Conservation (phyloP, 225 moss, liverwort and hornwort genomes). For the Straminergon stramineum region DNA sequence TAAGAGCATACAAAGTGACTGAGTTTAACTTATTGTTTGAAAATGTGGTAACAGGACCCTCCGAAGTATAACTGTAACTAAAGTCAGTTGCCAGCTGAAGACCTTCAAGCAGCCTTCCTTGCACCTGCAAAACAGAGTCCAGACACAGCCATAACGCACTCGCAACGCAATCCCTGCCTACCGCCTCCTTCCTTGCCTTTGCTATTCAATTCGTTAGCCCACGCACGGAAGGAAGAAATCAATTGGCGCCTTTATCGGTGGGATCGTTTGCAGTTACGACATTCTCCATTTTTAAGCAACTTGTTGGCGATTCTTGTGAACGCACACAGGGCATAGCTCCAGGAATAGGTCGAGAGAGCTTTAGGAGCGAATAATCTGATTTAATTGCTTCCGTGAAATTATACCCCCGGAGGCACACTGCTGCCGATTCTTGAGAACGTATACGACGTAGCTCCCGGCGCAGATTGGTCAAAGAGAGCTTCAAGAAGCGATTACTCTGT, state of each 20-base stretch:
- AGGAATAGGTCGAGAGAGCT: not conserved
- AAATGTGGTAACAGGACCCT: not conserved
- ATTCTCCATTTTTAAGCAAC: not conserved
- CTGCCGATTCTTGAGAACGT: not conserved
- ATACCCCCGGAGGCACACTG: fast-evolving
- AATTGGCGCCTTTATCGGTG: not conserved
- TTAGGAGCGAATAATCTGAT: not conserved
- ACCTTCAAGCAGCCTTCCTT: not conserved
- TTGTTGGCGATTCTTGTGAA: not conserved
- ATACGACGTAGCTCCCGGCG: not conserved
- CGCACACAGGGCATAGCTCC: not conserved
- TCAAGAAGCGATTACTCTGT: not conserved
- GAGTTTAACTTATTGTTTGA: not conserved
- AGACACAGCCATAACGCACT: not conserved
- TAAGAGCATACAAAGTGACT: not conserved
- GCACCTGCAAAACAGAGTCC: not conserved
- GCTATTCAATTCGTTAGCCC: not conserved
- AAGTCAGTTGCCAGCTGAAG: slow-evolving; percentile 31
- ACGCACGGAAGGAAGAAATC: not conserved
- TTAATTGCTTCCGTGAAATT: not conserved
- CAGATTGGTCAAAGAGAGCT: not conserved
- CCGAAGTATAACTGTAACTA: not conserved
- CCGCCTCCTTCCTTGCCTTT: not conserved
- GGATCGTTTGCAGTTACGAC: not conserved
- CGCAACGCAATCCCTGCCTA: not conserved